Base-by-base conservation (phyloP, 768 basidiomycete species). In the Lactarius sp. region DNA sequence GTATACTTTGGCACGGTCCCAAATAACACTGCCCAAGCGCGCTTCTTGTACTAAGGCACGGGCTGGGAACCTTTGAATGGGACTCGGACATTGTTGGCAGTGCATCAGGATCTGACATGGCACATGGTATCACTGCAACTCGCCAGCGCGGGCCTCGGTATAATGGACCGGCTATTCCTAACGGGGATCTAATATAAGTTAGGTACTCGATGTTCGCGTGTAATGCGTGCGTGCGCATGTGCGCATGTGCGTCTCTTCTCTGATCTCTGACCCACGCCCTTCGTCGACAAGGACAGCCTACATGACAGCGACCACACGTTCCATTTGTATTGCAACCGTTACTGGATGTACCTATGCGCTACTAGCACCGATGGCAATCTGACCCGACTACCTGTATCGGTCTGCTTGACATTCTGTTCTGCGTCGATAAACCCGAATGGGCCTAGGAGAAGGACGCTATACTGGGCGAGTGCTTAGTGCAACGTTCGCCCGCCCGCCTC, bases 1-100 rank as follows among this genome's bases (percentile, higher is more conserved):
- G 62, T 59, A 76, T 76, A 16, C 77, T 75, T 33, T 77, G 72
- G 73, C 75, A 75, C 22, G 73, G 74, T 14, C 64, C 75, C 16
- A n/a, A 34, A 27, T 1, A 7, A 6, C 4, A 4, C 6, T 7
- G 20, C 10, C 16, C 2, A 18, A 13, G 2, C 20, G 4, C 20
- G 7, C 62, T 54, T 56, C 60, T 52, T 52, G 51, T 34, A 34
- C 55, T 34, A 0, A 41, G 34, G 13, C n/a, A 59, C 65, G 64
- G 66, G 64, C 39, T 68, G 53, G 53, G 39, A 59, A 10, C 66
- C 67, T 14, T 49, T 66, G 57, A 50, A 5, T 8, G 60, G 67
- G 12, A 39, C 27, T 27, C 56, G 57, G 13, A 68, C 60, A 20
- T 56, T 66, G n/a, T 9, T 62, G n/a, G 58, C 50, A 4, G 64